Percentiles rank a stretch among this genome's conserved stretches.
Conservation (phyloP, 1,284 basidiomycete species). For the Xanthoconium separans region DNA sequence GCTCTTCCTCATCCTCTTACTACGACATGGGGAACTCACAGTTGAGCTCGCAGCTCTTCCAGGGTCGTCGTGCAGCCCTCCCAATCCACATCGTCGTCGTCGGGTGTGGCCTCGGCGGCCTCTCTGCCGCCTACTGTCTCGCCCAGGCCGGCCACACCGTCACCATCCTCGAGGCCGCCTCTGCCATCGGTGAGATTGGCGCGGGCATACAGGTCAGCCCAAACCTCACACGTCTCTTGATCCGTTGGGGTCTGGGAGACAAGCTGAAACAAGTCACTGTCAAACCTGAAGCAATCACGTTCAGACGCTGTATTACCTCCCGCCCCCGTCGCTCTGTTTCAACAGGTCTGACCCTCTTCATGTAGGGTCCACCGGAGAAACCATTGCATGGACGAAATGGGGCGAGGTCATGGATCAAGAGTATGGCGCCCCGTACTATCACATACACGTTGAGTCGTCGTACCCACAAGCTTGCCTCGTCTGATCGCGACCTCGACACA, state of each 20-base stretch:
- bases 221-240: constrained; percentile 48
- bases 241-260: constrained; percentile 51
- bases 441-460: constrained; percentile 42
- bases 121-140: constrained; percentile 46
- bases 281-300: constrained; percentile 41
- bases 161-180: constrained; percentile 44
- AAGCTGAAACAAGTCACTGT: constrained; percentile 43
- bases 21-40: constrained; percentile 1
- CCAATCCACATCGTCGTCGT: constrained; percentile 46
- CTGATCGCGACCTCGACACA: constrained; percentile 20
- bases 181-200: constrained; percentile 42
- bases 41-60: constrained; percentile 16
- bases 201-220: constrained; percentile 51
- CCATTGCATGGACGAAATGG: constrained; percentile 45
- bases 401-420: constrained; percentile 40
- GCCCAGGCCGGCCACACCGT: constrained; percentile 49
- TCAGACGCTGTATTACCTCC: constrained; percentile 47
- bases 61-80: constrained; percentile 27
- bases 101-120: constrained; percentile 53
- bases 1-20: constrained; percentile 27
- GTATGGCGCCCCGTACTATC: constrained; percentile 52
- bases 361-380: constrained; percentile 41
- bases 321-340: neutral
- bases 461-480: neutral
- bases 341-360: neutral